Percentiles rank a stretch among this genome's conserved stretches.
Evolutionary conservation across 768 basidiomycete genomes (phyloP).

Genomic region (Lactifluus volemus): DNA sequence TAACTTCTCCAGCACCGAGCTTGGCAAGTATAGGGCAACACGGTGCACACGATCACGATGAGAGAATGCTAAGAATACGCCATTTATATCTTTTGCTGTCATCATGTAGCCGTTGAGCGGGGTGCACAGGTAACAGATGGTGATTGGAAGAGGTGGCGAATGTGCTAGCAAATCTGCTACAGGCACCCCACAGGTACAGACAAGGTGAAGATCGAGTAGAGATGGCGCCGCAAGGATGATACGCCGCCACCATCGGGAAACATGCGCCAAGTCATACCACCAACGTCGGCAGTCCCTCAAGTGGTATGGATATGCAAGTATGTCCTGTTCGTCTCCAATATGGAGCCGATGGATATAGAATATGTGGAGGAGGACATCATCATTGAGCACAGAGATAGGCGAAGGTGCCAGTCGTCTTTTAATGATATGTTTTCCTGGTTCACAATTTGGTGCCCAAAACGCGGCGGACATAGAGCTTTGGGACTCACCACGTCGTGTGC

Average conservation of each 20-base stretch:
- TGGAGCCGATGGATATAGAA: not conserved
- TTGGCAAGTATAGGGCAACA: not conserved
- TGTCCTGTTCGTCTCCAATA: not conserved
- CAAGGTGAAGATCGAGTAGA: not conserved
- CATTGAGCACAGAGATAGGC: not conserved
- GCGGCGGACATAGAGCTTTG: not conserved
- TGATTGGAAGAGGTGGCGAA: not conserved
- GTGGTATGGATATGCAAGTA: no score
- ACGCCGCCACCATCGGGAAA: not conserved
- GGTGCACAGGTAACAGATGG: not conserved
- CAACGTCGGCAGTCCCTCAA: no score
- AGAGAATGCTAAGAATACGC: not conserved
- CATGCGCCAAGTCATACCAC: no score
- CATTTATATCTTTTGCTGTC: not conserved
- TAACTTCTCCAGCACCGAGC: not conserved
- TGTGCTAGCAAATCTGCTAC: not conserved
- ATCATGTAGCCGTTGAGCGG: not conserved
- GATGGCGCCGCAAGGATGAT: not conserved
- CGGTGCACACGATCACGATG: not conserved
- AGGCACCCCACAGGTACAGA: not conserved
- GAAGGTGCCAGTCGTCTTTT: no score
- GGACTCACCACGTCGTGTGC: not conserved
- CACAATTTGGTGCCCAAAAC: not conserved
- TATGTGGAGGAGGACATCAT: not conserved
- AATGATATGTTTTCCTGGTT: not conserved